Conservation (phyloP, 768 basidiomycete genomes). For the Tremella fuciformis region DNA sequence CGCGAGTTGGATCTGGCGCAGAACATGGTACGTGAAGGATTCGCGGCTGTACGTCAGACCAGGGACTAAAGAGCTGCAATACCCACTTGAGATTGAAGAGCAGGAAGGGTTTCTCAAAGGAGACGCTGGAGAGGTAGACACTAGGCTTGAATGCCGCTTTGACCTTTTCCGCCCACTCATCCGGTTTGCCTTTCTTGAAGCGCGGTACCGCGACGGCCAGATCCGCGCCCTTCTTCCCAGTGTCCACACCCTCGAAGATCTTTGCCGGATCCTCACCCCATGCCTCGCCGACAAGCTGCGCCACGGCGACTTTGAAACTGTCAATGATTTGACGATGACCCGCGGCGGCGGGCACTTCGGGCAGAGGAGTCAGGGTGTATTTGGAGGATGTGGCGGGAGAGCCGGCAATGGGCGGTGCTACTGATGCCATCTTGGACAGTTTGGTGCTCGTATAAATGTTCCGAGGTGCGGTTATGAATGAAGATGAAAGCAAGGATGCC, state of each 20-base stretch:
- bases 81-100: conserved; percentile 62
- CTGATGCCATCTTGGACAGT: conserved; percentile 1
- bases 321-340: conserved; percentile 33
- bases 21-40: conserved; percentile 56
- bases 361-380: conserved; percentile 36
- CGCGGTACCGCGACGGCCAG: conserved; percentile 89
- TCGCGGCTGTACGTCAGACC: conserved; percentile 66
- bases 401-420: conserved; percentile 14
- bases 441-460: not conserved
- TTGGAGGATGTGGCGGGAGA: not conserved
- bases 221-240: conserved; percentile 83
- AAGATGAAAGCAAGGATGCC: no score
- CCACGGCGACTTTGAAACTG: conserved; percentile 40
- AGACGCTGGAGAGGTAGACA: conserved; percentile 60
- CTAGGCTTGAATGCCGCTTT: conserved; percentile 80
- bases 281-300: conserved; percentile 42
- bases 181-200: conserved; percentile 71
- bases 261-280: conserved; percentile 59
- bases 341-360: conserved; percentile 27
- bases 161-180: conserved; percentile 71
- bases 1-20: conserved; percentile 47
- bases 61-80: not conserved
- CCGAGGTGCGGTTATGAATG: no score
- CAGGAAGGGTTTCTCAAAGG: conserved; percentile 60
- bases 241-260: conserved; percentile 76